These are phyloP conservation scores for Ensete glaucum DNA, from an alignment of 176 grass and related monocot genomes.

Conservation along the genomic window DNA sequence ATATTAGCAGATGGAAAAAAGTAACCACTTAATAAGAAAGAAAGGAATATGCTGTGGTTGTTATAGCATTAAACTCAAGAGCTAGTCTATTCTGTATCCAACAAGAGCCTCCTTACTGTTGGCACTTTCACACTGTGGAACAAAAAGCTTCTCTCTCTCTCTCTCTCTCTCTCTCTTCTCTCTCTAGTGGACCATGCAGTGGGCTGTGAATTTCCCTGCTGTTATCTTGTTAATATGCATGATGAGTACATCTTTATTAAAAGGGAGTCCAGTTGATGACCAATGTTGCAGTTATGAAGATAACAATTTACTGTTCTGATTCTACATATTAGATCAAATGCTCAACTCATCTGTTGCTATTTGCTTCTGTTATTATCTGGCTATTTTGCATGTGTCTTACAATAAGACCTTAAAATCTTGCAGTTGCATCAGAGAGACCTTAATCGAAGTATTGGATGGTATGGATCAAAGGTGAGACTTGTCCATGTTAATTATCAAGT, in stretches of 20 bases:
- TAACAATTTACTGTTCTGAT: not conserved
- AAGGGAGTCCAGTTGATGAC: not conserved
- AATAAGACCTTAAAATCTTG: conserved; percentile 20
- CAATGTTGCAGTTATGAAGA: not conserved
- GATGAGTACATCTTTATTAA: not conserved
- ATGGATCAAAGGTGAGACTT: conserved; percentile 49
- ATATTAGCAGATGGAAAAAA: no score
- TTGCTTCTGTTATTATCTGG: not conserved
- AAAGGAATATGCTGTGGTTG: no score
- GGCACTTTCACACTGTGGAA: no score
- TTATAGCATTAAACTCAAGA: no score
- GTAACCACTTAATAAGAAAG: no score
- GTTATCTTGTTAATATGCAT: no score
- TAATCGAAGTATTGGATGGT: conserved; percentile 26
- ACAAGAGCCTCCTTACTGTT: no score
- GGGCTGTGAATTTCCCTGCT: no score
- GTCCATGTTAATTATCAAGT: not conserved
- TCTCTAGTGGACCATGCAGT: no score
- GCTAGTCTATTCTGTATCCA: no score
- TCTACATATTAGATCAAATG: not conserved
- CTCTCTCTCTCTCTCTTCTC: no score
- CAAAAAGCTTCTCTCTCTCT: no score
- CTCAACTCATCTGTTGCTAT: not conserved
- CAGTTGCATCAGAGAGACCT: conserved; percentile 54
- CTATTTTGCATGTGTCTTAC: conserved; percentile 4